Evolutionary conservation across 2,329 filamentous ascomycete genomes (phyloP).

Genomic region (Sclerotinia minor): DNA sequence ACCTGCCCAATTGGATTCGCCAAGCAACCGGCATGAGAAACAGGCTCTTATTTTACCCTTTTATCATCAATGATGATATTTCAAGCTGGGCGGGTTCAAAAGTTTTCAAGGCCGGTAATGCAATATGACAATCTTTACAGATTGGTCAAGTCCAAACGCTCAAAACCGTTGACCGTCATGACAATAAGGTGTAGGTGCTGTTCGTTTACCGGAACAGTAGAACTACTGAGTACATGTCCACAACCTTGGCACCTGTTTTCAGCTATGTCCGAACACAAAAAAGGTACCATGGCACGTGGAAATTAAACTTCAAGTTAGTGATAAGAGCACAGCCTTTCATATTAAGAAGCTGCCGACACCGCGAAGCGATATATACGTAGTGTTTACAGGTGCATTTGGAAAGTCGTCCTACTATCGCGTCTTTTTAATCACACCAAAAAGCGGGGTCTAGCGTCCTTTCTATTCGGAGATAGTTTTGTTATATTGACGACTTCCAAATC

Average conservation of each 20-base stretch:
- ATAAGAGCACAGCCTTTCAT: not conserved
- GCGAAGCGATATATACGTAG: not conserved
- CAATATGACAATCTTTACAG: not conserved
- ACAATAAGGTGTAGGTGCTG: not conserved
- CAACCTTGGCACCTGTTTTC: not conserved
- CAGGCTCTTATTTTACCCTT: not conserved
- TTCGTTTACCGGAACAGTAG: not conserved
- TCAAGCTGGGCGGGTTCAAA: not conserved
- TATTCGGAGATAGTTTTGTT: not conserved
- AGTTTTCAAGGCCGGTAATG: not conserved
- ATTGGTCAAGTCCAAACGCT: not conserved
- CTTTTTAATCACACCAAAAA: constrained; percentile 7
- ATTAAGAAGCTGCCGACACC: not conserved
- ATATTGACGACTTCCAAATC: not conserved
- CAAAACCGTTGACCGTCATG: not conserved
- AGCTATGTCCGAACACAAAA: constrained; percentile 16
- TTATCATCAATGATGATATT: not conserved
- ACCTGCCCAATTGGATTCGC: not conserved
- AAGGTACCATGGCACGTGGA: constrained; percentile 17
- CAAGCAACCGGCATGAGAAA: not conserved
- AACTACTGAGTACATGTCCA: not conserved
- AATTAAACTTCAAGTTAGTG: not conserved
- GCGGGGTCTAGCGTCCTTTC: not conserved
- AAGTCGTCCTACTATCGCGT: constrained; percentile 2
- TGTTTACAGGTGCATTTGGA: not conserved